Percentiles rank a stretch among this genome's conserved stretches.
phyloP scores from a whole-genome alignment of 2,329 filamentous ascomycete species.

The Exophiala bonariae region DNA sequence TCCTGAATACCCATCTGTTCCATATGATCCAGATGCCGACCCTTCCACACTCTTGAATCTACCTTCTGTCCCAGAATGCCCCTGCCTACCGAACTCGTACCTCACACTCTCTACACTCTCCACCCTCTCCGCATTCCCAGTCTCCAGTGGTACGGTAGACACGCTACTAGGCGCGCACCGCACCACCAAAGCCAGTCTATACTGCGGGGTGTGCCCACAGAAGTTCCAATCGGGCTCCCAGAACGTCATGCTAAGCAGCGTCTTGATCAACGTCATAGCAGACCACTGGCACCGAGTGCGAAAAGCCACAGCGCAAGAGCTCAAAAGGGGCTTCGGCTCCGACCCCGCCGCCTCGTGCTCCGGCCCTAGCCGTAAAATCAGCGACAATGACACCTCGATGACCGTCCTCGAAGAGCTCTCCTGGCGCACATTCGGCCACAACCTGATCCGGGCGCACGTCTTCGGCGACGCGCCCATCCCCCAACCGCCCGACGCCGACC shows the following conservation, averaged over 20 bases:
- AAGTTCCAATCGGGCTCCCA: constrained; percentile 43
- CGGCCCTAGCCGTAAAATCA: too few species aligned
- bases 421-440: constrained; percentile 34
- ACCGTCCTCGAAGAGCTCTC: constrained; percentile 26
- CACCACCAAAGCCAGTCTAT: constrained; percentile 43
- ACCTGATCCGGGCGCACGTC: constrained; percentile 24
- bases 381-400: too few species aligned
- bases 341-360: constrained; percentile 21
- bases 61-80: constrained; percentile 24
- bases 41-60: constrained; percentile 17
- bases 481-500: constrained; percentile 9
- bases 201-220: constrained; percentile 43
- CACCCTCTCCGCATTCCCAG: constrained; percentile 41
- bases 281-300: constrained; percentile 45
- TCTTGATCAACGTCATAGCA: constrained; percentile 44
- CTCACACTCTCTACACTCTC: constrained; percentile 35
- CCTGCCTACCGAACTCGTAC: constrained; percentile 34
- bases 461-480: constrained; percentile 25
- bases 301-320: constrained; percentile 35
- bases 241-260: constrained; percentile 48
- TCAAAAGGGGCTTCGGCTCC: constrained; percentile 40
- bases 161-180: constrained; percentile 44
- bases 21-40: constrained; percentile 5
- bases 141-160: constrained; percentile 43
- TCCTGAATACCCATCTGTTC: not conserved